Conservation (phyloP, 148 eudicot species). For the Silene latifolia region DNA sequence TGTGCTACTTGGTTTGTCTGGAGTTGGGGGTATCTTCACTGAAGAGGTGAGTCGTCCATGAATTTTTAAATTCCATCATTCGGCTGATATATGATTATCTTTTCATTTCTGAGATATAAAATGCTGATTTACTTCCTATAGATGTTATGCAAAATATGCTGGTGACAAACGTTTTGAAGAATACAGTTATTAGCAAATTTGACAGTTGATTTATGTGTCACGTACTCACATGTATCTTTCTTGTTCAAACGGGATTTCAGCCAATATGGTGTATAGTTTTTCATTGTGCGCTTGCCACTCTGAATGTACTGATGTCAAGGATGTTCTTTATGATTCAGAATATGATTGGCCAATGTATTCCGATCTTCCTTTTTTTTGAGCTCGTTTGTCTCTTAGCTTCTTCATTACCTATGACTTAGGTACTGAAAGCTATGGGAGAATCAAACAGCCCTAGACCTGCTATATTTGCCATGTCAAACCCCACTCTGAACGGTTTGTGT, state of each 20-base stretch:
- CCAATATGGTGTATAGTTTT: constrained; percentile 1
- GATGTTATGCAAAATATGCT: neutral
- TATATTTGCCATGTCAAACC: constrained; percentile 99
- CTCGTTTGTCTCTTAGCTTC: constrained; percentile 1
- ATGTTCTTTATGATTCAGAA: neutral
- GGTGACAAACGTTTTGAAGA: neutral
- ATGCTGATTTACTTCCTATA: neutral
- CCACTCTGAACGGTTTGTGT: constrained; percentile 78
- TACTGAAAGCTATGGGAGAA: constrained; percentile 86
- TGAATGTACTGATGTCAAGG: neutral
- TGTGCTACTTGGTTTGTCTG: constrained; percentile 97
- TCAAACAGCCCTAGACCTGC: constrained; percentile 86
- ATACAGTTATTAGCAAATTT: neutral
- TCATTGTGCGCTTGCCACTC: neutral
- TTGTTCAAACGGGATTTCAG: neutral
- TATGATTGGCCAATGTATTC: neutral
- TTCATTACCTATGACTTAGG: constrained; percentile 38
- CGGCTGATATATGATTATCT: neutral
- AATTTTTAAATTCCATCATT: neutral
- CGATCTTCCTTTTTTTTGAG: neutral
- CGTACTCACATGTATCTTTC: neutral
- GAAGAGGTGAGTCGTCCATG: constrained; percentile 57
- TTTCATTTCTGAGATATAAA: no score
- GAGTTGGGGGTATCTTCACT: constrained; percentile 91
- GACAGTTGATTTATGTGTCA: neutral